Evolutionary conservation across 139 green algal species (phyloP).

Genomic region (Chlorella sp.): DNA sequence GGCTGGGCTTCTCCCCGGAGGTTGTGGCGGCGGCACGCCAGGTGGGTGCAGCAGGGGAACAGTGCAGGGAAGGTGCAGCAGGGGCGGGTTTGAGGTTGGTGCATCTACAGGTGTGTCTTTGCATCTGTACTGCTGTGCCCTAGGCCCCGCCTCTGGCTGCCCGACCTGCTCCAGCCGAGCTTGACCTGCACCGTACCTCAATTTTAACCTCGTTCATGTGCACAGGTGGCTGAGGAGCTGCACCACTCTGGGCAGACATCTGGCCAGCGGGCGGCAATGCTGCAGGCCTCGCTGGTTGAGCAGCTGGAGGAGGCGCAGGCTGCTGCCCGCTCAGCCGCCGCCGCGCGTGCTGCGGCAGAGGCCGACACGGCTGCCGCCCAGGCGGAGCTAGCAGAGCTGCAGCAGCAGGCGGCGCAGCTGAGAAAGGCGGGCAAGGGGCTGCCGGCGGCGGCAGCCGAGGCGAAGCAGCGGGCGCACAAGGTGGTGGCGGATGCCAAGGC

Average conservation of each 20-base stretch:
- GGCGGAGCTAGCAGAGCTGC: conserved; percentile 14
- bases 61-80: no score
- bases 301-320: conserved; percentile 29
- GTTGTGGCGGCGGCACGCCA: conserved; percentile 56
- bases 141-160: no score
- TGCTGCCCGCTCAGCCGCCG: not conserved
- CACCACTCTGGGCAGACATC: not conserved
- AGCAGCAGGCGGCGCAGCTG: conserved; percentile 8
- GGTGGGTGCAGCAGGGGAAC: not conserved
- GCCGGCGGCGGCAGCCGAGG: not conserved
- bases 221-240: conserved; percentile 35
- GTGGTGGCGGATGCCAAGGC: conserved; percentile 4
- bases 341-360: not conserved
- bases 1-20: conserved; percentile 58
- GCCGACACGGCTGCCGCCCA: not conserved
- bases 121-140: no score
- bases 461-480: not conserved
- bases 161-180: not conserved
- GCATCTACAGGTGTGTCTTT: no score
- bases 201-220: no score
- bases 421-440: not conserved
- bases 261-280: conserved; percentile 3
- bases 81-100: no score
- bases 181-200: not conserved
- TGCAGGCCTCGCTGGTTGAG: conserved; percentile 39